phyloP scores from a whole-genome alignment of 176 grass and related monocot genomes.

The Otatea glauca region DNA sequence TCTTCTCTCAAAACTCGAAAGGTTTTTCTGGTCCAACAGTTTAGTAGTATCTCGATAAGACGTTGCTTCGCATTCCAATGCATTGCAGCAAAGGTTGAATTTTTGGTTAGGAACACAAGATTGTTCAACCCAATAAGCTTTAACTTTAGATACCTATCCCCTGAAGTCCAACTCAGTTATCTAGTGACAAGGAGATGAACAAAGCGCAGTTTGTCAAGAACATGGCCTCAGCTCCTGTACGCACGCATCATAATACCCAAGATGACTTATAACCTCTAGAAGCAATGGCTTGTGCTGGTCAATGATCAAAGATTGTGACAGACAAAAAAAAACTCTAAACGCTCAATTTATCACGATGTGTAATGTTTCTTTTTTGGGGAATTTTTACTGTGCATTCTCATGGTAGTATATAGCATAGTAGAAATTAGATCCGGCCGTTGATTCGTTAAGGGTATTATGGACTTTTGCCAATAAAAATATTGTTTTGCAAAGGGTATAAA shows the following conservation, averaged over 20 bases:
- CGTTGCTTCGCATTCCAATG: conserved; percentile 42
- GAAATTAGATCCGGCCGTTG: no score
- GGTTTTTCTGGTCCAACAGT: conserved; percentile 36
- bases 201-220: conserved; percentile 22
- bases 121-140: conserved; percentile 24
- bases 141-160: conserved; percentile 7
- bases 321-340: not conserved
- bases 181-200: conserved; percentile 7
- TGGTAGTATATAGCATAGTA: no score
- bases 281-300: conserved; percentile 3
- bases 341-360: not conserved
- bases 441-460: no score
- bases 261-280: conserved; percentile 4
- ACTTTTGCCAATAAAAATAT: no score
- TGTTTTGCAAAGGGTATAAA: no score
- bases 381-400: no score
- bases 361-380: not conserved
- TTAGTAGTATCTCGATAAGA: conserved; percentile 33
- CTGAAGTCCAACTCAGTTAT: conserved; percentile 27
- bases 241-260: not conserved
- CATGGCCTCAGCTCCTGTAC: conserved; percentile 7
- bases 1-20: conserved; percentile 12
- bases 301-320: not conserved
- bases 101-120: conserved; percentile 41
- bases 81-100: conserved; percentile 23